Evolutionary conservation across 2,329 filamentous ascomycete species (phyloP).

Genomic region (Pseudogymnoascus sp.): DNA sequence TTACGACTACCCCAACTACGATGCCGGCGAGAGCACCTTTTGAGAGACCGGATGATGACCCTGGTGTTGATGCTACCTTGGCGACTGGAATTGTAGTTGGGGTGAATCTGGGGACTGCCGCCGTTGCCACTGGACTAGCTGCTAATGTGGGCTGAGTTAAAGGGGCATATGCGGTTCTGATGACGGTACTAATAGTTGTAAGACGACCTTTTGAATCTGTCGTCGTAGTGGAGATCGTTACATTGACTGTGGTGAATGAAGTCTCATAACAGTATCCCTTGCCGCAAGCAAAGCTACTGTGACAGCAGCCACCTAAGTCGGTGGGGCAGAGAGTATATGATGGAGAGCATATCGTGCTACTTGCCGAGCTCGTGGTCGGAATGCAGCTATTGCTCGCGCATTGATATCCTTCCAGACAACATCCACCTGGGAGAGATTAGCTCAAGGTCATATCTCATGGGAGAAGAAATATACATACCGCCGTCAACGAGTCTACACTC

Average conservation of each 20-base stretch:
- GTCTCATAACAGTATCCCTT: conserved; percentile 40
- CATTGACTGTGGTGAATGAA: conserved; percentile 35
- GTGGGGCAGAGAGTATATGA: conserved; percentile 42
- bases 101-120: conserved; percentile 11
- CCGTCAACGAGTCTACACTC: conserved; percentile 33
- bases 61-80: conserved; percentile 29
- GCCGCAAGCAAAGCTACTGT: conserved; percentile 41
- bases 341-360: conserved; percentile 35
- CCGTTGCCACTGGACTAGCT: conserved; percentile 26
- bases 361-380: conserved; percentile 35
- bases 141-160: conserved; percentile 31
- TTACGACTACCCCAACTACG: conserved; percentile 40
- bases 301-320: conserved; percentile 46
- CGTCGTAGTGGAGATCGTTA: conserved; percentile 38
- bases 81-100: conserved; percentile 12
- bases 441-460: neutral
- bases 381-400: conserved; percentile 37
- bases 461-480: conserved; percentile 19
- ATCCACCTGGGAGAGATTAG: conserved; percentile 29
- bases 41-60: conserved; percentile 21
- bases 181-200: conserved; percentile 33
- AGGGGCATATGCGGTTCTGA: neutral
- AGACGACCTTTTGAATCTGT: conserved; percentile 33
- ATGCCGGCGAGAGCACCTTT: conserved; percentile 43
- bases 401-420: conserved; percentile 38